Evolutionary conservation across 352 stramenopile species (phyloP), one percentile per base, ranked within the genome.

Genomic region (Globisporangium cylindrosporum): DNA sequence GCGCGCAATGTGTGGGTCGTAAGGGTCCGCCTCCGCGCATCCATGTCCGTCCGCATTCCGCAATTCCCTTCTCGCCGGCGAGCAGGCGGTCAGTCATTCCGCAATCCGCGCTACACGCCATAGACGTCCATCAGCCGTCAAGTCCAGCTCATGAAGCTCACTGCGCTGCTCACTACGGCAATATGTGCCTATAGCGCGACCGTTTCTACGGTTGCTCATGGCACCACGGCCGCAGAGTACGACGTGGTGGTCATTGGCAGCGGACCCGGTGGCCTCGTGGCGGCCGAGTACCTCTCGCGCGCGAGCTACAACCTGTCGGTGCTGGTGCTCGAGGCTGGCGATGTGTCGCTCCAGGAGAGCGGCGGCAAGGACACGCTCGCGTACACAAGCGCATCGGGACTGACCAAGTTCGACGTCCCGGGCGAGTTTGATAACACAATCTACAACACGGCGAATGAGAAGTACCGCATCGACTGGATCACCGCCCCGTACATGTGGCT

Each of bases 361-460:
- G 81, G 81, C 9, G 81, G 86, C 25, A 77, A 72, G 0, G 77
- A 90, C 59, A 48, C 58, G 1, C 83, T 77, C 0, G 55, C 60
- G 24, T 93, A 93, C 71, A 78, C 80, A 8, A 58, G 56, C 53
- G 59, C 49, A 20, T 62, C 67, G 22, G 80, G 74, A 4, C 74
- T 77, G 18, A 92, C 86, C 43, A 79, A 84, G 62, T 93, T 92
- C 58, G 85, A 91, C 72, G 81, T 93, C 32, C 85, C 85, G 0
- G 82, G 80, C 25, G 82, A 88, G 70, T 89, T 78, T 54, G 74
- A 85, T 68, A 80, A 77, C 62, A 66, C 66, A n/a, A 85, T 88
- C 62, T 81, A 81, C 67, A 81, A 79, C 27, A 36, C 54, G 20
- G 69, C 69, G 36, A 77, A 82, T 46, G 75, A 80, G n/a, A 77